A percentile compares a stretch with the other conserved stretches of the same genome.
phyloP scores from a whole-genome alignment of 441 rosid species.

The Erodium texanum region DNA sequence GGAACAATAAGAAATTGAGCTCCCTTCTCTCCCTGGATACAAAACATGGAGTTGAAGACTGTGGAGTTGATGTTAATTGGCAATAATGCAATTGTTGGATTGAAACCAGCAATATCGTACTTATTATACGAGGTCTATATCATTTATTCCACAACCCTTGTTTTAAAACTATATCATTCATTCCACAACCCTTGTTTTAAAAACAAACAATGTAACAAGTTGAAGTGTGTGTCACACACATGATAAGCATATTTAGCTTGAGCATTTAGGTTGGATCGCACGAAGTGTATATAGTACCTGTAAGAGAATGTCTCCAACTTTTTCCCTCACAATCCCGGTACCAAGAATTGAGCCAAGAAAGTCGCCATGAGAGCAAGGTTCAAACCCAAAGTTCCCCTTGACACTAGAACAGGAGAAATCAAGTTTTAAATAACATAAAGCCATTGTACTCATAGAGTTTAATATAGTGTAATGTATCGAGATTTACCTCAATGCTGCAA shows the following conservation, averaged over 20 bases:
- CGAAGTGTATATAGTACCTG: conserved; percentile 44
- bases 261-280: no score
- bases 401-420: conserved; percentile 34
- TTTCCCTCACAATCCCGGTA: conserved; percentile 71
- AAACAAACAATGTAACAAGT: no score
- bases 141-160: no score
- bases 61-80: no score
- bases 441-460: conserved; percentile 13
- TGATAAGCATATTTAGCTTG: no score
- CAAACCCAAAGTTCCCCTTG: conserved; percentile 66
- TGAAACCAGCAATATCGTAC: no score
- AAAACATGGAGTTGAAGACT: conserved; percentile 5
- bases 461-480: neutral
- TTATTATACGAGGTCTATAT: neutral
- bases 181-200: no score
- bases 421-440: conserved; percentile 3
- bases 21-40: conserved; percentile 65
- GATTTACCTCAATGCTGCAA: conserved; percentile 62
- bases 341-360: conserved; percentile 89
- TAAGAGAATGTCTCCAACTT: conserved; percentile 80
- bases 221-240: no score
- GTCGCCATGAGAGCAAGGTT: conserved; percentile 84
- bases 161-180: no score
- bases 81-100: no score
- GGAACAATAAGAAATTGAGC: conserved; percentile 80